A percentile compares a stretch with the other conserved stretches of the same genome.
Conservation (phyloP, 1,139 yeast species). For the Kodamaea derodonti region DNA sequence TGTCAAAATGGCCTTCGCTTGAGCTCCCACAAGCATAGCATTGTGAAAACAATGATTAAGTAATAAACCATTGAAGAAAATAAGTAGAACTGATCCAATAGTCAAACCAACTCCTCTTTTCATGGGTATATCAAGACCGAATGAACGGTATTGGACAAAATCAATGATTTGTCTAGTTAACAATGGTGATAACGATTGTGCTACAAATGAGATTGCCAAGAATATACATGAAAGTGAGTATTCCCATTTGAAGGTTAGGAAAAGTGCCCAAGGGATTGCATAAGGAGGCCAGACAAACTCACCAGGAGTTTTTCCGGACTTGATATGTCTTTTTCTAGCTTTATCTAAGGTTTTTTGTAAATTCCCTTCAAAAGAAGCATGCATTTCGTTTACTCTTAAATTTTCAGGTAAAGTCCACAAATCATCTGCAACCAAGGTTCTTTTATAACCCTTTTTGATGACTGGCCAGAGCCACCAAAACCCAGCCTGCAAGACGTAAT, state of each 20-base stretch:
- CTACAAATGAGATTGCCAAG: slow-evolving; percentile 35
- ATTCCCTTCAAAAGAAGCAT: slow-evolving; percentile 24
- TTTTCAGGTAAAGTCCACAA: slow-evolving; percentile 37
- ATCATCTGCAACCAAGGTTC: slow-evolving; percentile 40
- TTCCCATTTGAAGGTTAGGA: slow-evolving; percentile 36
- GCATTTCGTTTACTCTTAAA: slow-evolving; percentile 38
- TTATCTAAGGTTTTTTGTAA: slow-evolving; percentile 21
- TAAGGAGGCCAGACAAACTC: slow-evolving; percentile 35
- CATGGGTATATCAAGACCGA: slow-evolving; percentile 31
- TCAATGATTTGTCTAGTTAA: slow-evolving; percentile 37
- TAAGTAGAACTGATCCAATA: slow-evolving; percentile 36
- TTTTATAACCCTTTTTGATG: slow-evolving; percentile 37
- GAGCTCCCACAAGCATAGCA: slow-evolving; percentile 49
- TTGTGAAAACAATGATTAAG: slow-evolving; percentile 43
- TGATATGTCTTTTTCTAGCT: slow-evolving; percentile 22
- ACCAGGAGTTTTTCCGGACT: slow-evolving; percentile 20
- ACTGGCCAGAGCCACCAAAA: slow-evolving; percentile 45
- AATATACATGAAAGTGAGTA: slow-evolving; percentile 32
- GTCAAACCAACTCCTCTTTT: slow-evolving; percentile 42
- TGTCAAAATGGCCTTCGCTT: slow-evolving; percentile 38
- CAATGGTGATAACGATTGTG: slow-evolving; percentile 42
- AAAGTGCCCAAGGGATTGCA: slow-evolving; percentile 35
- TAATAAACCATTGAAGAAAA: slow-evolving; percentile 39
- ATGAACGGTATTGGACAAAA: slow-evolving; percentile 36
- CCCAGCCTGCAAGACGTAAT: slow-evolving; percentile 24